Evolutionary conservation across 306 rosid species (phyloP).

Genomic region (Hippophae tibetana): DNA sequence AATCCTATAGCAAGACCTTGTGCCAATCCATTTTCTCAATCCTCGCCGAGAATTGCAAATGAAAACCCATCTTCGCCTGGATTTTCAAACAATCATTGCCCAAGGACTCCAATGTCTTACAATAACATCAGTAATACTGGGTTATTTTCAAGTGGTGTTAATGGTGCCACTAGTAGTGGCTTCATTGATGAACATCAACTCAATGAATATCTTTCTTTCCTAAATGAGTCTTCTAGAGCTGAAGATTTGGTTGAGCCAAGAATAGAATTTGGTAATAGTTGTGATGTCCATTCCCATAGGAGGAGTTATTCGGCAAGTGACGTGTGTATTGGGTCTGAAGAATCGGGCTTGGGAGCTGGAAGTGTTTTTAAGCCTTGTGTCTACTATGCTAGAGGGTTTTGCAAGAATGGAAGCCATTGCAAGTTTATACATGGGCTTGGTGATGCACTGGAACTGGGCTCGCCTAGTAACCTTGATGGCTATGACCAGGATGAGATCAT

Average conservation of each 20-base stretch:
- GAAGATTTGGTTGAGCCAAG: slow-evolving; percentile 60
- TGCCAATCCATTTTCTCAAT: slow-evolving; percentile 49
- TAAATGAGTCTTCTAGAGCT: slow-evolving; percentile 43
- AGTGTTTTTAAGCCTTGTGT: slow-evolving; percentile 56
- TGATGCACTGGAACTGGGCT: slow-evolving; percentile 68
- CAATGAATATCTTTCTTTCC: slow-evolving; percentile 62
- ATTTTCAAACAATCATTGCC: slow-evolving; percentile 51
- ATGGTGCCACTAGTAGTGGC: slow-evolving; percentile 24
- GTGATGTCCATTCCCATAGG: slow-evolving; percentile 51
- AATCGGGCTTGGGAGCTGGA: slow-evolving; percentile 44
- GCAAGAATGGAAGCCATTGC: slow-evolving; percentile 82
- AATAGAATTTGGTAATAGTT: slow-evolving; percentile 36
- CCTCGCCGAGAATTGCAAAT: slow-evolving; percentile 37
- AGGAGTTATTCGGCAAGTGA: slow-evolving; percentile 86
- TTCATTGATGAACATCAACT: slow-evolving; percentile 65
- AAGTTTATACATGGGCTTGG: slow-evolving; percentile 65
- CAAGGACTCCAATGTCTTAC: slow-evolving; percentile 60
- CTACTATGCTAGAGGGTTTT: slow-evolving; percentile 81
- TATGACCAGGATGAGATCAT: slow-evolving; percentile 66
- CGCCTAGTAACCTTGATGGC: slow-evolving; percentile 55
- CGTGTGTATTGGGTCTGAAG: slow-evolving; percentile 62
- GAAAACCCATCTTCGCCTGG: slow-evolving; percentile 60
- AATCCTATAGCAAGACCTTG: slow-evolving; percentile 56
- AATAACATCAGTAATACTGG: slow-evolving; percentile 46
- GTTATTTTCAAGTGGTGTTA: slow-evolving; percentile 27